Evolutionary conservation across 2,329 filamentous ascomycete genomes (phyloP).

Genomic region (Gliomastix tumulicola): DNA sequence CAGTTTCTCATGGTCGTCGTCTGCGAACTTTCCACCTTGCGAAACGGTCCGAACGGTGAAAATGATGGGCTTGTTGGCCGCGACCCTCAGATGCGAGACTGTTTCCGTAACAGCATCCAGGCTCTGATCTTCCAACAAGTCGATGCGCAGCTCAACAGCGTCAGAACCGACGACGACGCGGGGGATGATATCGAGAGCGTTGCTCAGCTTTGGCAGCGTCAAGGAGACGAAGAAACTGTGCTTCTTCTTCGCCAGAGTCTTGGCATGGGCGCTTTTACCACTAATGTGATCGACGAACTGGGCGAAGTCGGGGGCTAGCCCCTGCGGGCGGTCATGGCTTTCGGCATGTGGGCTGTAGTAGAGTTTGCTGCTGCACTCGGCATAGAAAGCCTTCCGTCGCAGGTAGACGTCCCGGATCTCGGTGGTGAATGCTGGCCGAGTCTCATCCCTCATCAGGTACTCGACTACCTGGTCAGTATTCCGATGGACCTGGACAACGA

Average conservation of each 20-base stretch:
- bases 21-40: slow-evolving; percentile 85
- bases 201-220: slow-evolving; percentile 68
- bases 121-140: slow-evolving; percentile 72
- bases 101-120: slow-evolving; percentile 77
- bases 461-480: slow-evolving; percentile 83
- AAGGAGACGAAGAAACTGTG: slow-evolving; percentile 91
- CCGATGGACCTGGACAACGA: slow-evolving; percentile 80
- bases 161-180: slow-evolving; percentile 78
- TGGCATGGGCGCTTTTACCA: slow-evolving; percentile 37
- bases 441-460: slow-evolving; percentile 83
- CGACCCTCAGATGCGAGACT: slow-evolving; percentile 68
- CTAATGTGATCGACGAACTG: slow-evolving; percentile 31
- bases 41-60: slow-evolving; percentile 83
- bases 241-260: slow-evolving; percentile 40
- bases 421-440: slow-evolving; percentile 83
- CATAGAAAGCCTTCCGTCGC: slow-evolving; percentile 81
- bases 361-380: slow-evolving; percentile 88
- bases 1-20: slow-evolving; percentile 64
- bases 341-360: slow-evolving; percentile 72
- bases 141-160: slow-evolving; percentile 89
- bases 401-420: slow-evolving; percentile 89
- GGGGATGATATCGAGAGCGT: slow-evolving; percentile 58
- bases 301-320: too few relatives aligned
- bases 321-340: slow-evolving; percentile 16
- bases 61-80: slow-evolving; percentile 71